Evolutionary conservation across 2,329 filamentous ascomycete genomes (phyloP).

Genomic region (Microcyclospora pomicola): DNA sequence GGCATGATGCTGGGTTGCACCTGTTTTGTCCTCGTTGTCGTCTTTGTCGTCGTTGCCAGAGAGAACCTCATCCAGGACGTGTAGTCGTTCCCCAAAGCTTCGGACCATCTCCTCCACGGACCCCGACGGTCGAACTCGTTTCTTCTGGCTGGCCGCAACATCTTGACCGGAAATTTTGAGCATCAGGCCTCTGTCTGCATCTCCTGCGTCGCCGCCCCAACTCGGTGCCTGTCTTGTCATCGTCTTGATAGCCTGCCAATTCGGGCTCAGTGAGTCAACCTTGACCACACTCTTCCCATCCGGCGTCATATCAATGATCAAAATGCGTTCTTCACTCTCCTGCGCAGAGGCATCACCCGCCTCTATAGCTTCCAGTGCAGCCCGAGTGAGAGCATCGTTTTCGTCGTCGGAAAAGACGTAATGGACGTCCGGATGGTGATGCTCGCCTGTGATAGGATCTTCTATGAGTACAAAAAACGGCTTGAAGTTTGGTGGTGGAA

Average conservation of each 20-base stretch:
- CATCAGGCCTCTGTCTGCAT: conserved; percentile 39
- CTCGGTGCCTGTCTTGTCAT: conserved; percentile 46
- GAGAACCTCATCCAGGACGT: no score
- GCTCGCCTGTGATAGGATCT: conserved; percentile 57
- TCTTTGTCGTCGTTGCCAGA: no score
- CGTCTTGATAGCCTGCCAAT: conserved; percentile 54
- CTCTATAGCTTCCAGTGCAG: conserved; percentile 44
- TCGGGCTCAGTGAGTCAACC: conserved; percentile 57
- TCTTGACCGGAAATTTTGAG: conserved; percentile 44
- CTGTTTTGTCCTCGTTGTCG: no score
- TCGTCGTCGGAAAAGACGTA: conserved; percentile 94
- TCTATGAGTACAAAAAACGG: conserved; percentile 79
- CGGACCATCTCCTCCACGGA: no score
- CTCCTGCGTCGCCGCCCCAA: conserved; percentile 41
- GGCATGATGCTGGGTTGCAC: no score
- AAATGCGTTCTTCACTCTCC: conserved; percentile 35
- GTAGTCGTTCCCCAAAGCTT: no score
- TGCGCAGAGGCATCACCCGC: no score
- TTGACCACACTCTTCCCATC: conserved; percentile 44
- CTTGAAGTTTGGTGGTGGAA: conserved; percentile 42
- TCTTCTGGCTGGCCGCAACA: no score
- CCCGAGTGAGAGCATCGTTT: conserved; percentile 56
- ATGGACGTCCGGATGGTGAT: conserved; percentile 73
- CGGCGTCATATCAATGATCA: conserved; percentile 40
- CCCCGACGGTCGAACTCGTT: no score